A percentile compares a stretch with the other conserved stretches of the same genome.
These are phyloP conservation scores for Penicillium sp. DNA, from an alignment of 2,329 filamentous ascomycete species.

Conservation along the genomic window DNA sequence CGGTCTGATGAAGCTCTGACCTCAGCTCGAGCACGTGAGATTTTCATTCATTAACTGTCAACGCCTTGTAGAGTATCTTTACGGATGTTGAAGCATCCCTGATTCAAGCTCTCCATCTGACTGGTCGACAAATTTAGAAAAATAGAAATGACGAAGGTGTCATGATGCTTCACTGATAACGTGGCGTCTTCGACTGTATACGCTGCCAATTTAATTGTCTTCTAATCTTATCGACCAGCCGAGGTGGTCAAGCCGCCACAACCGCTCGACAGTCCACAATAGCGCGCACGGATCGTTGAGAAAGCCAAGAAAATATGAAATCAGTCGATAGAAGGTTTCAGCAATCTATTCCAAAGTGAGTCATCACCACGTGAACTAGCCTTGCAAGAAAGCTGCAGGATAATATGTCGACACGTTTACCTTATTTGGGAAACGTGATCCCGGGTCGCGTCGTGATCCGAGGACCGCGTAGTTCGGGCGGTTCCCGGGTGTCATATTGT, in stretches of 20 bases:
- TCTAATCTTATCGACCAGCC: slow-evolving; percentile 10
- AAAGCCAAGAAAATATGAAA: slow-evolving; percentile 2
- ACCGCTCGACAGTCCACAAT: slow-evolving; percentile 17
- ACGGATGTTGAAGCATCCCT: background rate
- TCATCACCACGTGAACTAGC: background rate
- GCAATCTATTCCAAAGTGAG: background rate
- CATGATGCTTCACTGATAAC: slow-evolving; percentile 12
- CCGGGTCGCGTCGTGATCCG: slow-evolving; percentile 1
- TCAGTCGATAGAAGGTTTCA: background rate
- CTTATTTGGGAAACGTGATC: background rate
- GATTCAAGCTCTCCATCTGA: background rate
- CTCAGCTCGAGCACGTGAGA: slow-evolving; percentile 15
- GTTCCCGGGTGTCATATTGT: slow-evolving; percentile 1
- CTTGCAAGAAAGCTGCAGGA: background rate
- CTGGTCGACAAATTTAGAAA: slow-evolving; percentile 2
- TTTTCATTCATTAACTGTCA: background rate
- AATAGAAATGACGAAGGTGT: slow-evolving; percentile 6
- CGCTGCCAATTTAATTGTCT: background rate
- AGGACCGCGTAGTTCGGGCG: background rate
- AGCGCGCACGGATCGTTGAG: slow-evolving; percentile 20
- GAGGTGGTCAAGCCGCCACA: slow-evolving; percentile 19
- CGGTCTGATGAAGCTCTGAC: slow-evolving; percentile 16
- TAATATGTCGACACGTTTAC: background rate
- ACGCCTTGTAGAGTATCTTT: background rate
- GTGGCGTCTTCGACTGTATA: slow-evolving; percentile 11